A percentile compares a stretch with the other conserved stretches of the same genome.
Evolutionary conservation across 345 rosid genomes (phyloP).

Genomic region (Brassica juncea): DNA sequence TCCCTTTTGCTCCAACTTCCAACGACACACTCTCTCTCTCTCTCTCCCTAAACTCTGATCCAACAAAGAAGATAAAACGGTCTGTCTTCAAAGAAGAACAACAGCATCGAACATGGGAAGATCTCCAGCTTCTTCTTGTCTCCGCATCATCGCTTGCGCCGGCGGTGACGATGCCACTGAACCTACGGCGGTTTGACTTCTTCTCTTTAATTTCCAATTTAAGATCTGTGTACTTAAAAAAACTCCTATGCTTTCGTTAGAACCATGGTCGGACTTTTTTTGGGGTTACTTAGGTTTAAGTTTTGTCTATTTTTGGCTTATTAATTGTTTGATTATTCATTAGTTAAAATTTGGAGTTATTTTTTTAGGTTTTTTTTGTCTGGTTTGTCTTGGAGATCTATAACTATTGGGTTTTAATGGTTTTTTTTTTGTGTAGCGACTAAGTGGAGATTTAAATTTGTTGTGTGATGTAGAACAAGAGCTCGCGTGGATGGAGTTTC

Average conservation of each 20-base stretch:
- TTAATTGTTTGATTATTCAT: too few relatives aligned
- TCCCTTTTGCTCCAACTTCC: constrained; percentile 36
- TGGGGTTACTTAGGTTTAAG: too few relatives aligned
- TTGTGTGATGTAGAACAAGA: constrained; percentile 53
- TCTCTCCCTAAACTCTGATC: constrained; percentile 11
- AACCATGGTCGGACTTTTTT: too few relatives aligned
- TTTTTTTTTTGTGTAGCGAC: background rate
- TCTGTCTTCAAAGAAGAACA: background rate
- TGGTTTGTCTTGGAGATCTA: background rate
- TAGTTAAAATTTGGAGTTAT: too few relatives aligned
- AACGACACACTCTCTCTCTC: constrained; percentile 12
- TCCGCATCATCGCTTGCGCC: constrained; percentile 76
- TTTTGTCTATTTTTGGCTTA: too few relatives aligned
- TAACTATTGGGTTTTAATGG: background rate
- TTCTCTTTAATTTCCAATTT: background rate
- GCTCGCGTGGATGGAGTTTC: constrained; percentile 76
- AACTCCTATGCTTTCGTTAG: too few relatives aligned
- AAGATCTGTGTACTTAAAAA: too few relatives aligned
- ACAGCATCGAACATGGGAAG: constrained; percentile 52
- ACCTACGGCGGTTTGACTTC: constrained; percentile 44
- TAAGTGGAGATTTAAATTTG: background rate
- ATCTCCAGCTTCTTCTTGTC: constrained; percentile 65
- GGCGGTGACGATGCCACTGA: constrained; percentile 56
- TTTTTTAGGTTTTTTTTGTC: too few relatives aligned
- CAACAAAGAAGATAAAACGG: constrained; percentile 37